Evolutionary conservation across 441 rosid species (phyloP), one percentile per base, ranked within the genome.

Genomic region (Viola pubescens): DNA sequence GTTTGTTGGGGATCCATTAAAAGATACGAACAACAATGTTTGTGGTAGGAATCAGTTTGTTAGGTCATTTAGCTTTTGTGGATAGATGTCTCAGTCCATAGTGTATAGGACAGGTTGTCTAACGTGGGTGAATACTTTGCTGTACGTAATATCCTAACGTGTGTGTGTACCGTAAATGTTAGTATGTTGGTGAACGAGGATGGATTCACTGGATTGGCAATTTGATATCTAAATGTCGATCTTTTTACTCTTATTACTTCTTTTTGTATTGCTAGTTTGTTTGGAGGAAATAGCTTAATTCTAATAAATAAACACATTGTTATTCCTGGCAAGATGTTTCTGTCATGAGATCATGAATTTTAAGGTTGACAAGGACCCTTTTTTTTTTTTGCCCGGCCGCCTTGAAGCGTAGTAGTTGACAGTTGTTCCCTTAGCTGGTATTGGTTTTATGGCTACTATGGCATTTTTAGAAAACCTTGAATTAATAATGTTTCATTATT

Each of bases 161-260:
- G 26, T 62, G 59, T 52, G 56, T 72, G 70, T 71, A 16, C 6
- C 68, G 74, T 66, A 62, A 79, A 76, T 71, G 73, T 26, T 26
- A 26, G 34, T 26, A 26, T 60, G 62, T 37, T 62, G 64, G 5
- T 48, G 38, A 16, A 44, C 2, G 34, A 26, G 34, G 34, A 26
- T 26, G 34, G 34, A 26, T 26, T 48, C 14, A 61, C 26, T 38
- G 44, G 38, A 26, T 16, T 42, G 34, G 14, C 37, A 42, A 52
- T 10, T 38, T 44, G 52, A 9, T 58, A 55, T 19, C 48, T 6
- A 13, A 56, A n/a, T 63, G 51, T 45, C 58, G 39, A 49, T 9
- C 6, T 37, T 53, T 34, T 49, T 34, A 12, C 37, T 11, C 2
- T 39, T 45, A 11, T 39, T 38, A 3, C 19, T 9, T 11, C 34